Base-by-base conservation (phyloP, 768 basidiomycete genomes). In the Psilocybe tampanensis region DNA sequence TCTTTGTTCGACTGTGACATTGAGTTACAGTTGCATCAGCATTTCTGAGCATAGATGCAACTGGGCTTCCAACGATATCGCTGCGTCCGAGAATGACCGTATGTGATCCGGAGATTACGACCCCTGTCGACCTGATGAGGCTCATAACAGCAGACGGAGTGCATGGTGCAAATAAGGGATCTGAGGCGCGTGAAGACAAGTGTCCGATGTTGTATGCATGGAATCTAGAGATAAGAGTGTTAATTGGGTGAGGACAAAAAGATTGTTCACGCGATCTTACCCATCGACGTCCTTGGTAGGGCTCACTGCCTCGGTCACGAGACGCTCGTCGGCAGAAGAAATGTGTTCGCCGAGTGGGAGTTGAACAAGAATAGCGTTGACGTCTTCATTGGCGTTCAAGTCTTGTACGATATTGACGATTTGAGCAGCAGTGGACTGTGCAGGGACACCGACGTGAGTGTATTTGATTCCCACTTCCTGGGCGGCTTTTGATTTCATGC, bases 161-260 rank as follows among this genome's bases (percentile, higher is more conserved):
- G 77, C 97, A 98, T 17, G 97, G 97, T 2, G 86, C 78, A 74
- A 97, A 98, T 52, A 97, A 80, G 26, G 97, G 97, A 2, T 83
- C 83, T 5, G 92, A 86, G 33, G 94, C 91, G 63, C 95, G 87
- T 44, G 95, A 97, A 44, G 92, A 88, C 44, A 99, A 82, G 64
- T 94, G 90, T 15, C 97, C 96, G 60, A 98, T 97, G 74, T 98
- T 99, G 74, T 96, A 95, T 4, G 96, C 94, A 76, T 98, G 94
- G 80, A 99, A 99, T 23, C 96, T 95, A 58, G 54, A n/a, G 34
- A 45, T 47, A 7, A 19, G n/a, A n/a, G n/a, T n/a, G 22, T 44
- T 34, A 34, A 21, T 9, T 2, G n/a, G n/a, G n/a, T n/a, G 39
- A 32, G 13, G 29, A 26, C 8, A 26, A 48, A 13, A 26, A 22